Percentiles rank a stretch among this genome's conserved stretches.
Evolutionary conservation across 805 yeast genomes (phyloP).

Genomic region (Teunomyces barrocoloradensis): DNA sequence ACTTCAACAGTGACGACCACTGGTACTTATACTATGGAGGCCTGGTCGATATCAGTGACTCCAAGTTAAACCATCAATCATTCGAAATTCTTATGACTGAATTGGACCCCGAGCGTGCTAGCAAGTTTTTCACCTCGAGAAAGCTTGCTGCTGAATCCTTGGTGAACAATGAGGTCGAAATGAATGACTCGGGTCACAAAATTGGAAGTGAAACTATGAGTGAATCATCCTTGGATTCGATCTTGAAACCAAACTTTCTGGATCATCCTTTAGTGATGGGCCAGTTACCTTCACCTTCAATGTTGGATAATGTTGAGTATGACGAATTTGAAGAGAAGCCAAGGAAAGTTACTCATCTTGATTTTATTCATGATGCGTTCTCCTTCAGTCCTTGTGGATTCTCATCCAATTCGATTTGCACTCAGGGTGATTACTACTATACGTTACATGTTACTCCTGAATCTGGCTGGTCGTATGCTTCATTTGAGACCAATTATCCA

Average conservation of each 20-base stretch:
- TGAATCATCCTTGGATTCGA: conserved; percentile 56
- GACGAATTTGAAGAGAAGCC: conserved; percentile 15
- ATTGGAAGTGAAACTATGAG: conserved; percentile 69
- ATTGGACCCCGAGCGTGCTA: conserved; percentile 54
- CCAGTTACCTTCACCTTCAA: conserved; percentile 36
- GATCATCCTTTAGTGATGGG: conserved; percentile 2
- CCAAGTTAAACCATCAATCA: conserved; percentile 55
- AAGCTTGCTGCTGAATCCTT: conserved; percentile 40
- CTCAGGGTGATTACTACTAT: conserved; percentile 49
- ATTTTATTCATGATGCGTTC: conserved; percentile 75
- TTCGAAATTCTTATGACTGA: conserved; percentile 92
- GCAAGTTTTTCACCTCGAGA: conserved; percentile 57
- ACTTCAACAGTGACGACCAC: conserved; percentile 71
- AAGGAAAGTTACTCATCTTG: conserved; percentile 5
- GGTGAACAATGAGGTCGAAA: conserved; percentile 44
- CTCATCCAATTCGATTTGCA: conserved; percentile 79
- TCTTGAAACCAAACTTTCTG: conserved; percentile 34
- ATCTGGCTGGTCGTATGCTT: conserved; percentile 90
- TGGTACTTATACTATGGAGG: conserved; percentile 87
- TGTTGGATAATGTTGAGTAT: conserved; percentile 25
- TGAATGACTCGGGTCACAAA: conserved; percentile 75
- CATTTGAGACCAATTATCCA: conserved; percentile 87
- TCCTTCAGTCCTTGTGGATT: conserved; percentile 94
- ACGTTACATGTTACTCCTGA: conserved; percentile 96
- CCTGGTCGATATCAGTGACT: conserved; percentile 4